Conservation (phyloP, 2,329 filamentous ascomycete genomes). For the Hawksworthiomyces lignivorus region DNA sequence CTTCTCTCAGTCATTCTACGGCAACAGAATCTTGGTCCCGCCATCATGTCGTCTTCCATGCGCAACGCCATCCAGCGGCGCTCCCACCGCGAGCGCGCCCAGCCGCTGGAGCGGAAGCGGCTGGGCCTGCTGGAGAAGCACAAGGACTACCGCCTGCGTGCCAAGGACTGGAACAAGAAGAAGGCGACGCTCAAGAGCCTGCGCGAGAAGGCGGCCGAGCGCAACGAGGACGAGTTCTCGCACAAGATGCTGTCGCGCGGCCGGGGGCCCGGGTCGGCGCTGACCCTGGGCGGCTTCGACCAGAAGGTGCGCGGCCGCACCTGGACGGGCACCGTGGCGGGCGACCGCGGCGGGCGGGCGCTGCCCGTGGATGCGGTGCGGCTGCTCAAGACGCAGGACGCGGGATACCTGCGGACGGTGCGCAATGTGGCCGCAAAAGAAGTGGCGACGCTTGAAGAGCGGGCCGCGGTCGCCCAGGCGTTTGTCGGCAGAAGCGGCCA, state of each 20-base stretch:
- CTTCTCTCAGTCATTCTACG: too few species aligned
- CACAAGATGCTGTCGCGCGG: conserved; percentile 60
- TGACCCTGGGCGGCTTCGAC: conserved; percentile 28
- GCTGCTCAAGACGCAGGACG: conserved; percentile 61
- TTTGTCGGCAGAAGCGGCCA: conserved; percentile 24
- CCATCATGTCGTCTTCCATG: conserved; percentile 18
- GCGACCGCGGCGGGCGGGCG: conserved; percentile 48
- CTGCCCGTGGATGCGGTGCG: conserved; percentile 51
- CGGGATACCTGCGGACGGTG: conserved; percentile 57
- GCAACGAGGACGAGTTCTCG: conserved; percentile 68
- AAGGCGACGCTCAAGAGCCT: conserved; percentile 53
- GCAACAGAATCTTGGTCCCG: too few species aligned
- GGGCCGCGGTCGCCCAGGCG: conserved; percentile 37
- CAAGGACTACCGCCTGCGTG: conserved; percentile 51
- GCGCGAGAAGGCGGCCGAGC: conserved; percentile 53
- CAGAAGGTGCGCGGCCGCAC: conserved; percentile 39
- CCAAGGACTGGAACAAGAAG: conserved; percentile 59
- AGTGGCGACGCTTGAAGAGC: conserved; percentile 46
- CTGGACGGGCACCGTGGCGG: conserved; percentile 49
- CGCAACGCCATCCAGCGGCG: conserved; percentile 23
- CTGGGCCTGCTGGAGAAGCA: conserved; percentile 93
- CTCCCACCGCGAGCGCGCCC: conserved; percentile 83
- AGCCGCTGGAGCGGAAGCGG: conserved; percentile 73
- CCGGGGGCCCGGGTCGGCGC: conserved; percentile 40
- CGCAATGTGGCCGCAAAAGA: conserved; percentile 53